phyloP scores from a whole-genome alignment of 768 basidiomycete genomes.

The Naematelia aurantialba region DNA sequence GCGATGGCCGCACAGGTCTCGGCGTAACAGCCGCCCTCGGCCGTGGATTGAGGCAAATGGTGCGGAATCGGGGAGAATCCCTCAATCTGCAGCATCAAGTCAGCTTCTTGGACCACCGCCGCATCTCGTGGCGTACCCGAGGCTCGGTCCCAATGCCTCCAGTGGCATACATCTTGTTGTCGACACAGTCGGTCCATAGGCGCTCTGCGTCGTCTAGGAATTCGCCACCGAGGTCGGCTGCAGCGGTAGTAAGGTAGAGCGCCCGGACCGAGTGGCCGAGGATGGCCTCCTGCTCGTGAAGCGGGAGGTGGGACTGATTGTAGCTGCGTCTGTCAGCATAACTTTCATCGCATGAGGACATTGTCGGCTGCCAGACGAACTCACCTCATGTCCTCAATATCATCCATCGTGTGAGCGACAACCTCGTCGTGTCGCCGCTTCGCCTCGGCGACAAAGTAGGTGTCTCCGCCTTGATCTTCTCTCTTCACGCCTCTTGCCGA shows the following conservation, averaged over 20 bases:
- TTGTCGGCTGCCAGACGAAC: slow-evolving; percentile 2
- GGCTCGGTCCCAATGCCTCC: slow-evolving; percentile 38
- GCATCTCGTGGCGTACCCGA: slow-evolving; percentile 13
- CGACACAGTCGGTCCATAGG: slow-evolving; percentile 25
- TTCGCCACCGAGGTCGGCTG: slow-evolving; percentile 29
- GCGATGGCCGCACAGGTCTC: slow-evolving; percentile 41
- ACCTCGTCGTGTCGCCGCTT: slow-evolving; percentile 12
- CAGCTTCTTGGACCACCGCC: not conserved
- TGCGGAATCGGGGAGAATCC: slow-evolving; percentile 27
- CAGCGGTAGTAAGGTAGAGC: slow-evolving; percentile 34
- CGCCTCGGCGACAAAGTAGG: slow-evolving; percentile 29
- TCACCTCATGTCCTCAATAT: slow-evolving; percentile 14
- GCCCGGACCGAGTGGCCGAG: slow-evolving; percentile 38
- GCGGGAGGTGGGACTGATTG: slow-evolving; percentile 28
- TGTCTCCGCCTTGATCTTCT: slow-evolving; percentile 19
- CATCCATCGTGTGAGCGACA: slow-evolving; percentile 9
- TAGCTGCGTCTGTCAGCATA: slow-evolving; percentile 16
- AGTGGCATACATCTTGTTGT: slow-evolving; percentile 38
- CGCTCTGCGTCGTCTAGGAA: slow-evolving; percentile 32
- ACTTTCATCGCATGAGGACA: not conserved
- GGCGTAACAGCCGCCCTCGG: slow-evolving; percentile 35
- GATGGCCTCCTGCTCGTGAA: slow-evolving; percentile 30
- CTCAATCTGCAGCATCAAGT: slow-evolving; percentile 19
- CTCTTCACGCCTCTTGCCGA: slow-evolving; percentile 20
- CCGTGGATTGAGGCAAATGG: slow-evolving; percentile 30